Conservation (phyloP, 495 filamentous ascomycete genomes). For the Parathielavia hyrcaniae region DNA sequence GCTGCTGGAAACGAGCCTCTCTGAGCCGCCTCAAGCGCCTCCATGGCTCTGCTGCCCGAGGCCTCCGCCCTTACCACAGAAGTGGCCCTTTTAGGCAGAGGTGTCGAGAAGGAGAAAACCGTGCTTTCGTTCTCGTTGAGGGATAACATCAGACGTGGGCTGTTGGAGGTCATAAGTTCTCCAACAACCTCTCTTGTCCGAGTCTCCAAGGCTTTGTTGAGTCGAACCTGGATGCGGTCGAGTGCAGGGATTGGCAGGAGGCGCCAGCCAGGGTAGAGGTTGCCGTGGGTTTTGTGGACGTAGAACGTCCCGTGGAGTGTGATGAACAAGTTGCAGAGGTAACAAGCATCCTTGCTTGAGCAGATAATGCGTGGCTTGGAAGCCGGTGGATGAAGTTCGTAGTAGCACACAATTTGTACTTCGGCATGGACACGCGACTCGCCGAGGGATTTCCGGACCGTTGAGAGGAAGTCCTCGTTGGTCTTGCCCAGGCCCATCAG, state of each 20-base stretch:
- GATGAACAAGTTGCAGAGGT: slow-evolving; percentile 44
- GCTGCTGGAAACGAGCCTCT: not conserved
- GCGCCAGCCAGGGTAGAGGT: slow-evolving; percentile 37
- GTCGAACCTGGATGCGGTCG: not conserved
- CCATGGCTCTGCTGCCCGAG: not conserved
- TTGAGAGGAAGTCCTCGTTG: not conserved
- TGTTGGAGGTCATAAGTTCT: not conserved
- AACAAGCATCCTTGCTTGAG: slow-evolving; percentile 48
- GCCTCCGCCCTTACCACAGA: not conserved
- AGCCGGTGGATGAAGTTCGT: slow-evolving; percentile 25
- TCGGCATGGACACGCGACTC: slow-evolving; percentile 46
- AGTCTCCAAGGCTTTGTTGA: slow-evolving; percentile 14
- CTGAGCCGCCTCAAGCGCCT: not conserved
- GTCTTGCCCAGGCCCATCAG: not conserved
- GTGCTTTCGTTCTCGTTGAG: slow-evolving; percentile 22
- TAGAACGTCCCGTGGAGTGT: slow-evolving; percentile 37
- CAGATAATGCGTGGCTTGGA: slow-evolving; percentile 41
- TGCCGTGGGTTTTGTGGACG: slow-evolving; percentile 39
- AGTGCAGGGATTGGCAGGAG: slow-evolving; percentile 19
- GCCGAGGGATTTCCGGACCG: slow-evolving; percentile 16
- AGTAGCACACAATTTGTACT: slow-evolving; percentile 44
- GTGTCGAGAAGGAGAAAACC: slow-evolving; percentile 3
- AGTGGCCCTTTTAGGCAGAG: slow-evolving; percentile 11
- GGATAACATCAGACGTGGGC: not conserved
- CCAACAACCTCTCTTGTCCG: slow-evolving; percentile 1